Evolutionary conservation across 345 rosid species (phyloP).

Genomic region (Trapa bicornis): DNA sequence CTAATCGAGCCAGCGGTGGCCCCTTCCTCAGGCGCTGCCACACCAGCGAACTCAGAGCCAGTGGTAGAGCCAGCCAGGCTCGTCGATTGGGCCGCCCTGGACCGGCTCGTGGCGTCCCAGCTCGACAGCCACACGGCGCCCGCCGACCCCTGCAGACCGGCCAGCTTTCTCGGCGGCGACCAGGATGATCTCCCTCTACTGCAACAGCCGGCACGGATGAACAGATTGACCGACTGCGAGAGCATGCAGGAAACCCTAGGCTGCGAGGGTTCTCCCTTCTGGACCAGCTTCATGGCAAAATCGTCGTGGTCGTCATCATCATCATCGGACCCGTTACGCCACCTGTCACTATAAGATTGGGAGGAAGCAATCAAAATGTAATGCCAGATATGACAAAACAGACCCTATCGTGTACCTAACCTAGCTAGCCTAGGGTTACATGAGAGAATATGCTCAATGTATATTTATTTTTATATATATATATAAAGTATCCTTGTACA

Average conservation of each 20-base stretch:
- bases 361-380: background rate
- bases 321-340: constrained; percentile 55
- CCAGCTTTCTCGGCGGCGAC: constrained; percentile 28
- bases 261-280: constrained; percentile 37
- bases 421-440: background rate
- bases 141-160: constrained; percentile 29
- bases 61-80: background rate
- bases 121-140: constrained; percentile 20
- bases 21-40: constrained; percentile 2
- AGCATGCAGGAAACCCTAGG: constrained; percentile 8
- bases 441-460: background rate
- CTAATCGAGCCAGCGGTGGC: constrained; percentile 9
- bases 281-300: constrained; percentile 50
- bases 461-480: background rate
- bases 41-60: constrained; percentile 1
- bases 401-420: background rate
- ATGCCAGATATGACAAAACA: background rate
- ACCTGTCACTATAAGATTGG: constrained; percentile 45
- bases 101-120: constrained; percentile 17
- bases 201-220: constrained; percentile 23
- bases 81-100: constrained; percentile 13
- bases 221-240: constrained; percentile 6
- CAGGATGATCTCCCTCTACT: constrained; percentile 22
- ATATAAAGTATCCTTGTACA: too few species aligned
- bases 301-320: constrained; percentile 39